Evolutionary conservation across 345 rosid species (phyloP).

Genomic region (Aquilaria malaccensis): DNA sequence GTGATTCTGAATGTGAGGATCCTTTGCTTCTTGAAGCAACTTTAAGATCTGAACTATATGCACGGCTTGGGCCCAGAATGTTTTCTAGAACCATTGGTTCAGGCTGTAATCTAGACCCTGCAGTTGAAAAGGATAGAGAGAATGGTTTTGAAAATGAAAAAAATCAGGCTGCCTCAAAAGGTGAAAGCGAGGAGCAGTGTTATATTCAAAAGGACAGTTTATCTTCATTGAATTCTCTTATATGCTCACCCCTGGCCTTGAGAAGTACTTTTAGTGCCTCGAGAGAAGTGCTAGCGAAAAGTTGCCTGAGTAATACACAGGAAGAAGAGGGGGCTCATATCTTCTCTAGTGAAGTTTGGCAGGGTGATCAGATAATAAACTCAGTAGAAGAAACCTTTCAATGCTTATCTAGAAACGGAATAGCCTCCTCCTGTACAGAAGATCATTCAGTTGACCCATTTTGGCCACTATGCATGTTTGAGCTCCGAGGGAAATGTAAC

Average conservation of each 20-base stretch:
- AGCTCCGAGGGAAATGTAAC: constrained; percentile 96
- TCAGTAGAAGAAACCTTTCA: constrained; percentile 16
- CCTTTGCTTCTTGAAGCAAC: constrained; percentile 73
- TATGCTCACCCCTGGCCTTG: constrained; percentile 29
- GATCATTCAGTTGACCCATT: constrained; percentile 58
- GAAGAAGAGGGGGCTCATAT: constrained; percentile 18
- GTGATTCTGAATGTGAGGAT: constrained; percentile 31
- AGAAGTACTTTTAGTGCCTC: constrained; percentile 41
- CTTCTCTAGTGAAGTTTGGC: constrained; percentile 25
- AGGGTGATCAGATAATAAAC: constrained; percentile 18
- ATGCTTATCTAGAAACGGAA: constrained; percentile 26
- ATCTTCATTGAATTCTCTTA: constrained; percentile 14
- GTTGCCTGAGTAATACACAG: constrained; percentile 14
- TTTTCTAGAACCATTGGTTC: constrained; percentile 35
- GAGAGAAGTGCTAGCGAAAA: constrained; percentile 20
- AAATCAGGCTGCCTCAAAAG: constrained; percentile 24
- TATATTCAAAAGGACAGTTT: constrained; percentile 30
- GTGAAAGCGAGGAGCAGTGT: constrained; percentile 30
- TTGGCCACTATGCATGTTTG: constrained; percentile 87
- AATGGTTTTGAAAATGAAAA: constrained; percentile 57
- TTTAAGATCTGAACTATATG: constrained; percentile 76
- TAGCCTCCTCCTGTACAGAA: constrained; percentile 42
- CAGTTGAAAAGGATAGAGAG: constrained; percentile 41
- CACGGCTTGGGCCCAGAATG: constrained; percentile 47
- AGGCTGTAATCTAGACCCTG: constrained; percentile 29